Percentiles rank a stretch among this genome's conserved stretches.
These are phyloP conservation scores for Gloeopeniophorella convolvens DNA, from an alignment of 768 basidiomycete species.

Conservation along the genomic window DNA sequence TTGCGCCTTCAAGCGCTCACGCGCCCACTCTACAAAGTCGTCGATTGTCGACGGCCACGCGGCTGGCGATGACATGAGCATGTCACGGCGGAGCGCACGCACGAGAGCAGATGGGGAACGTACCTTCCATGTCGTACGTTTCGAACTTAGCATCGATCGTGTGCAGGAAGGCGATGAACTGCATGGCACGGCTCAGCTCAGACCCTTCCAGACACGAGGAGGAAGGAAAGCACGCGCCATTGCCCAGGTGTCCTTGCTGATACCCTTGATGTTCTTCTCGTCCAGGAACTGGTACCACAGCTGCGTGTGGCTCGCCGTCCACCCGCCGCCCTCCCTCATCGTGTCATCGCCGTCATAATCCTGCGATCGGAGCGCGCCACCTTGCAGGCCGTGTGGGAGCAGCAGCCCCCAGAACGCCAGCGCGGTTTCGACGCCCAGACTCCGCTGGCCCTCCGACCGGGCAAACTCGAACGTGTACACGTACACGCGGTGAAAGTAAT, in stretches of 20 bases:
- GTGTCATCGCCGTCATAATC: conserved; percentile 41
- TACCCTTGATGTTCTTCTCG: conserved; percentile 60
- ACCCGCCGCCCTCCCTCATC: conserved; percentile 40
- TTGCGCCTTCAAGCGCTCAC: conserved; percentile 30
- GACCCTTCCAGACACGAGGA: not conserved
- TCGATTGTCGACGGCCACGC: conserved; percentile 88
- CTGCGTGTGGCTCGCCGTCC: conserved; percentile 53
- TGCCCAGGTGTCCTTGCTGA: conserved; percentile 85
- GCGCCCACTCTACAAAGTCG: conserved; percentile 70
- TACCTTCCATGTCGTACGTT: conserved; percentile 74
- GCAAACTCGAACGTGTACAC: conserved; percentile 77
- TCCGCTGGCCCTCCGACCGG: conserved; percentile 68
- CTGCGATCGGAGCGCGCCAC: conserved; percentile 47
- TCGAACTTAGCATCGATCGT: conserved; percentile 66
- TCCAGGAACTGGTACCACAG: conserved; percentile 79
- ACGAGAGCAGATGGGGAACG: not conserved
- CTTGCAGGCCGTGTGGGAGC: conserved; percentile 61
- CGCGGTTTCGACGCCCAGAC: conserved; percentile 65
- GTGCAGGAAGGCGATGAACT: conserved; percentile 79
- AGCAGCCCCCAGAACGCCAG: conserved; percentile 75
- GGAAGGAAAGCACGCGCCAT: conserved; percentile 51
- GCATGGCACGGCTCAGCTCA: not conserved
- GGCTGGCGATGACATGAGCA: conserved; percentile 35
- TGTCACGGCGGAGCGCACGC: conserved; percentile 6
- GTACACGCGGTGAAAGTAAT: conserved; percentile 76